Evolutionary conservation across 1,284 basidiomycete genomes (phyloP).

Genomic region (Grifola frondosa): DNA sequence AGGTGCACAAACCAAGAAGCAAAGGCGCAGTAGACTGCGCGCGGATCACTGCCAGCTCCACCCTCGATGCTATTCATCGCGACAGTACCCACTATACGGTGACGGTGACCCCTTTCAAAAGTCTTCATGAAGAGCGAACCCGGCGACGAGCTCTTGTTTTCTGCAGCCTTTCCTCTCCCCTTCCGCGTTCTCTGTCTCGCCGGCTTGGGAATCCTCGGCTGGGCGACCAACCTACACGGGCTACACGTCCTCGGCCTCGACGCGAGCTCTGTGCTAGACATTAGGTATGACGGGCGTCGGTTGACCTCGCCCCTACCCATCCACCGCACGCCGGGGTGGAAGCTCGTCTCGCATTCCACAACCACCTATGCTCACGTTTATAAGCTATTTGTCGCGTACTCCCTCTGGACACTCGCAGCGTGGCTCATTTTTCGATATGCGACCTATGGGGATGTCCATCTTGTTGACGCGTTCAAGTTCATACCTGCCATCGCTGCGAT

Average conservation of each 20-base stretch:
- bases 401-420: slow-evolving; percentile 54
- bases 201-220: slow-evolving; percentile 39
- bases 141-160: slow-evolving; percentile 27
- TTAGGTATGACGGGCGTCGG: slow-evolving; percentile 35
- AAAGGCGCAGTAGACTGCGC: too few species aligned
- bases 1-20: too few species aligned
- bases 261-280: slow-evolving; percentile 64
- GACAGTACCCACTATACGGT: too few species aligned
- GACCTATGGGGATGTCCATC: slow-evolving; percentile 53
- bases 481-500: slow-evolving; percentile 70
- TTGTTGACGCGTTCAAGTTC: slow-evolving; percentile 74
- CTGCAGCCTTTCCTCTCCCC: slow-evolving; percentile 37
- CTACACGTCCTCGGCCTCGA: slow-evolving; percentile 77
- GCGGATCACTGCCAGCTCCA: too few species aligned
- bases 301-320: slow-evolving; percentile 33
- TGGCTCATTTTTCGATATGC: slow-evolving; percentile 68
- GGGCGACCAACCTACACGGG: slow-evolving; percentile 83
- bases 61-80: too few species aligned
- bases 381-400: slow-evolving; percentile 61
- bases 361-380: slow-evolving; percentile 65
- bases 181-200: slow-evolving; percentile 40
- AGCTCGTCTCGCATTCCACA: slow-evolving; percentile 35
- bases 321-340: slow-evolving; percentile 30
- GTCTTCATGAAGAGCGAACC: slow-evolving; percentile 19
- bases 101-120: slow-evolving; percentile 1